phyloP scores from a whole-genome alignment of 345 rosid genomes.

The Syzygium grande region DNA sequence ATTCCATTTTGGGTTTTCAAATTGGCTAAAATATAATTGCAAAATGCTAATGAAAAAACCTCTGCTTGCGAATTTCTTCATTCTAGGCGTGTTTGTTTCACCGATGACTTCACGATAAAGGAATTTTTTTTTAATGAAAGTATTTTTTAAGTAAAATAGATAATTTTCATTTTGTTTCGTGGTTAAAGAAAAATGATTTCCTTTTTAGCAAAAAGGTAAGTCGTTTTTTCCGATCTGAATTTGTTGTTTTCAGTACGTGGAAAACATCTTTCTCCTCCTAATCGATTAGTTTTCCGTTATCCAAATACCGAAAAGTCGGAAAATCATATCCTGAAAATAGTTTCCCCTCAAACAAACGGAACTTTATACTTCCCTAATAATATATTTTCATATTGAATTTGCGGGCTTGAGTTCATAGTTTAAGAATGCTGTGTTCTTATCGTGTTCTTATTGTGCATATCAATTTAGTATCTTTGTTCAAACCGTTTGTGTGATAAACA shows the following conservation, averaged over 20 bases:
- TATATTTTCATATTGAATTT: not conserved
- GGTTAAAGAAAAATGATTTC: not conserved
- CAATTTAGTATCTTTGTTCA: not conserved
- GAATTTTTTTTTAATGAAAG: too few species aligned
- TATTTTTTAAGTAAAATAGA: not conserved
- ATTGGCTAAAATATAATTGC: not conserved
- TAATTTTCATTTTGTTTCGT: not conserved
- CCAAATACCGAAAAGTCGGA: rapidly evolving
- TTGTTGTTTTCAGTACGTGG: rapidly evolving
- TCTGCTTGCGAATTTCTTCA: not conserved
- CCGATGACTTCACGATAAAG: rapidly evolving
- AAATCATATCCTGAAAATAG: not conserved
- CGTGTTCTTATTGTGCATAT: not conserved
- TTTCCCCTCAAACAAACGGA: rapidly evolving
- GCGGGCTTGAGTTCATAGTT: not conserved
- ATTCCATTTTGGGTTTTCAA: not conserved
- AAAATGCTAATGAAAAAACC: not conserved
- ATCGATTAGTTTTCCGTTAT: rapidly evolving
- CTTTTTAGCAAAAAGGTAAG: rapidly evolving
- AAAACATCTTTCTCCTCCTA: rapidly evolving
- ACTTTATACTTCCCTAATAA: not conserved
- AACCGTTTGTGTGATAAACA: not conserved
- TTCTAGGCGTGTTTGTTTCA: rapidly evolving
- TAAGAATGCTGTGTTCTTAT: not conserved
- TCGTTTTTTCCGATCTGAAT: not conserved